A percentile compares a stretch with the other conserved stretches of the same genome.
phyloP scores from a whole-genome alignment of 257 asterid genomes.

The Solanum sejunctum region DNA sequence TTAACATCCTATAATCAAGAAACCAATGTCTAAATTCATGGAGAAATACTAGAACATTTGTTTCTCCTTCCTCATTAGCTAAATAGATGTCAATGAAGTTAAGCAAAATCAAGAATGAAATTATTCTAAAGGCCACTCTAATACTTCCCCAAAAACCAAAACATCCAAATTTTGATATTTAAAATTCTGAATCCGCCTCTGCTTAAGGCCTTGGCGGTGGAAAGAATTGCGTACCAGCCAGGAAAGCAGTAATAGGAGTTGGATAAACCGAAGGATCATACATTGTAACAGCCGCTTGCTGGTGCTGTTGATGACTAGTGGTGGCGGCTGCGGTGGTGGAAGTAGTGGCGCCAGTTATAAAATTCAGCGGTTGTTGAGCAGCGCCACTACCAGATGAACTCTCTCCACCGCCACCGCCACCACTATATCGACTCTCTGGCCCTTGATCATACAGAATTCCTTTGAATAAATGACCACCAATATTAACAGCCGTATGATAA shows the following conservation, averaged over 20 bases:
- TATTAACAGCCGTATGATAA: constrained; percentile 63
- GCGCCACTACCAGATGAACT: constrained; percentile 27
- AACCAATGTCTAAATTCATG: neutral
- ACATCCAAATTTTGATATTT: neutral
- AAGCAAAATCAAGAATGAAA: neutral
- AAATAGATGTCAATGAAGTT: neutral
- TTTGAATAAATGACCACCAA: constrained; percentile 65
- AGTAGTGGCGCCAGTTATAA: constrained; percentile 11
- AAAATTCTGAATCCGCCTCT: neutral
- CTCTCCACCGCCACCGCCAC: constrained; percentile 14
- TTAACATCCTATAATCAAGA: neutral
- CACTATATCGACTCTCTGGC: constrained; percentile 25
- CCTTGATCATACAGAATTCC: constrained; percentile 81
- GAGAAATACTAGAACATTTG: neutral
- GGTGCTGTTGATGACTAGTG: neutral
- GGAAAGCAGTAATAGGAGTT: constrained; percentile 36
- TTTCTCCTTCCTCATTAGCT: neutral
- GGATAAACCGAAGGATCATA: constrained; percentile 54
- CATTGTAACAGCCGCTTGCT: constrained; percentile 12
- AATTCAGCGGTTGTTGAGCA: constrained; percentile 20
- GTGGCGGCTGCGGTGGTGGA: constrained; percentile 5
- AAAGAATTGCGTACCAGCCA: constrained; percentile 91
- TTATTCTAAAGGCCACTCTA: neutral
- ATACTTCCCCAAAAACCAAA: neutral
- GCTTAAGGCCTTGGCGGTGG: constrained; percentile 55